phyloP scores from a whole-genome alignment of 495 filamentous ascomycete species.

The Hypoxylon intermedium region DNA sequence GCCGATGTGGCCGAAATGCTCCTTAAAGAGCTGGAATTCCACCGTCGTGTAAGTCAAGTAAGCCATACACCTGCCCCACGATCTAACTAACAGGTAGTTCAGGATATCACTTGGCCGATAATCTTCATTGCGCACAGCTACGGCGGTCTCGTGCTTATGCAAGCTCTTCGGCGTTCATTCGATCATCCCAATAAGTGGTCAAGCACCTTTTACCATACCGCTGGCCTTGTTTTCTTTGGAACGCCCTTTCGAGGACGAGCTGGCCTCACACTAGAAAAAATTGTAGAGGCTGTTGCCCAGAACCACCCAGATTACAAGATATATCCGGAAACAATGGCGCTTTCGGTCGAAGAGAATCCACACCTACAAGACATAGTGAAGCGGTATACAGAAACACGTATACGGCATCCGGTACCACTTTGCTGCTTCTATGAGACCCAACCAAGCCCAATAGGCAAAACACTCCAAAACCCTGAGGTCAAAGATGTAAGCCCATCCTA shows the following conservation, averaged over 20 bases:
- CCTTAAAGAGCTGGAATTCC: not conserved
- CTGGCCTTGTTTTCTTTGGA: not conserved
- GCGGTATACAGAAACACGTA: not conserved
- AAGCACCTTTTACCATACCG: not conserved
- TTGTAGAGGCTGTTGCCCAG: not conserved
- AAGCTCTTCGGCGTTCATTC: not conserved
- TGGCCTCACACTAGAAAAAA: not conserved
- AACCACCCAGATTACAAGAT: not conserved
- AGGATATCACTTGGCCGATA: not conserved
- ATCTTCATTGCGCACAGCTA: not conserved
- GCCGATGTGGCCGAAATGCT: not conserved
- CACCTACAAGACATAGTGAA: not conserved
- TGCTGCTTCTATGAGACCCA: not conserved
- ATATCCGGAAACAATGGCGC: not conserved
- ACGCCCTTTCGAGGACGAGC: not conserved
- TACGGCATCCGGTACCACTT: not conserved
- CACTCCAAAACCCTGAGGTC: not conserved
- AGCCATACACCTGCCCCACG: not conserved
- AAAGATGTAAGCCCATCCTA: not conserved
- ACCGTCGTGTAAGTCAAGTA: not conserved
- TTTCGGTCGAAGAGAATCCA: not conserved
- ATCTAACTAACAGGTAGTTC: not conserved
- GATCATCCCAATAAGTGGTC: not conserved
- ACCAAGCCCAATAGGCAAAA: not conserved
- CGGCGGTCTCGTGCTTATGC: not conserved